These are phyloP conservation scores for Biancaea sappan DNA, from an alignment of 306 rosid genomes.

Conservation along the genomic window DNA sequence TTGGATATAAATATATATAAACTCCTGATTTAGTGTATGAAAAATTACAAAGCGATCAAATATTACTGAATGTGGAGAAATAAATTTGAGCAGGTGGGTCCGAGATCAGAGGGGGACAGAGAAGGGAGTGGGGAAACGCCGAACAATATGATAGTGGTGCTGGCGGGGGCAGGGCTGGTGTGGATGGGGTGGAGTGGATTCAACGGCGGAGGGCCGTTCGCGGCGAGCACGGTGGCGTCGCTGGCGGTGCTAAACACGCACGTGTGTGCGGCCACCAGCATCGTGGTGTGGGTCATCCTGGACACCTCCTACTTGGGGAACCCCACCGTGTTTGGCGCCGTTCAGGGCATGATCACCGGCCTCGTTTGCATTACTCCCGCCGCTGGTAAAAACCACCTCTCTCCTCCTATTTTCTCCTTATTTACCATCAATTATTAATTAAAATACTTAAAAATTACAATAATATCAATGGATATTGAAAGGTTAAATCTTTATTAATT, in stretches of 20 bases:
- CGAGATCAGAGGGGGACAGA: slow-evolving; percentile 34
- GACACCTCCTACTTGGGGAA: slow-evolving; percentile 44
- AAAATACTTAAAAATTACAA: too few species aligned
- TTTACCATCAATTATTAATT: neutral
- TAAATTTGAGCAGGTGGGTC: slow-evolving; percentile 42
- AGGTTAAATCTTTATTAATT: too few species aligned
- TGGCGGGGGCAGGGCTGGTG: slow-evolving; percentile 57
- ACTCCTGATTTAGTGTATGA: too few species aligned
- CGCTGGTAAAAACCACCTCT: slow-evolving; percentile 31
- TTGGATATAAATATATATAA: too few species aligned
- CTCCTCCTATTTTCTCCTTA: neutral
- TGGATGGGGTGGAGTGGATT: slow-evolving; percentile 74
- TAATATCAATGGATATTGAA: too few species aligned
- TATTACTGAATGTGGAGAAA: too few species aligned
- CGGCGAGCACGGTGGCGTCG: slow-evolving; percentile 42
- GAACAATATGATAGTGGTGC: slow-evolving; percentile 48
- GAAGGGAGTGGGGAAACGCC: slow-evolving; percentile 33
- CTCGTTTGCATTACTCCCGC: slow-evolving; percentile 60
- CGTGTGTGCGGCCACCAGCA: slow-evolving; percentile 47
- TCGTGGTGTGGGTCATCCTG: slow-evolving; percentile 44
- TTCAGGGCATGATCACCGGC: slow-evolving; percentile 61
- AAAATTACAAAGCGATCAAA: too few species aligned
- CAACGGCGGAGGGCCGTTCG: slow-evolving; percentile 59
- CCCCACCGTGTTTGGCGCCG: slow-evolving; percentile 53
- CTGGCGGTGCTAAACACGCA: slow-evolving; percentile 57